Percentiles rank a stretch among this genome's conserved stretches.
Conservation (phyloP, 2,329 filamentous ascomycete species). For the Aspergillus piperis region DNA sequence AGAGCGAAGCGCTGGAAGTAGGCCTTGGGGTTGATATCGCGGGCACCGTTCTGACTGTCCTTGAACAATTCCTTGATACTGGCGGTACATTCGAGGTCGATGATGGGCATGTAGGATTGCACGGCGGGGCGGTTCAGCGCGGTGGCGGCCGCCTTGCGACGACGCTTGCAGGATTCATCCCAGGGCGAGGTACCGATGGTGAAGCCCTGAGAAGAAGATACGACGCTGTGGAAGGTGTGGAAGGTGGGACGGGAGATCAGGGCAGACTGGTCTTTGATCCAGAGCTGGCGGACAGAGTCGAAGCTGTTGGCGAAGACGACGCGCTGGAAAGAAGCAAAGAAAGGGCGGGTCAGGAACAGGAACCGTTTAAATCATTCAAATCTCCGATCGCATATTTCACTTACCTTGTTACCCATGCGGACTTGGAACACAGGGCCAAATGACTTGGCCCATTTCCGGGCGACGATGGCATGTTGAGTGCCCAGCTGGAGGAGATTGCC, state of each 20-base stretch:
- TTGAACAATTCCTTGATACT: constrained; percentile 71
- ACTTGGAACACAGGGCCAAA: constrained; percentile 68
- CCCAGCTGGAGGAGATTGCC: constrained; percentile 65
- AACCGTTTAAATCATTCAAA: neutral
- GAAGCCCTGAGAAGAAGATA: constrained; percentile 74
- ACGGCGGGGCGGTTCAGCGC: constrained; percentile 75
- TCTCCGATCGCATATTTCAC: neutral
- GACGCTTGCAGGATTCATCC: constrained; percentile 76
- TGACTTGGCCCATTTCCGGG: constrained; percentile 59
- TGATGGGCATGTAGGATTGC: constrained; percentile 78
- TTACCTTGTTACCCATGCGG: constrained; percentile 66
- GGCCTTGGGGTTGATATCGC: constrained; percentile 68
- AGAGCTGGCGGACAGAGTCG: constrained; percentile 69
- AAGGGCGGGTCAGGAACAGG: neutral
- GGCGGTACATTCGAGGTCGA: constrained; percentile 72
- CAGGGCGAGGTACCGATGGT: constrained; percentile 83
- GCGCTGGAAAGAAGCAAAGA: constrained; percentile 45
- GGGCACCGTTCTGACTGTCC: constrained; percentile 62
- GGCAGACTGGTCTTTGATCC: constrained; percentile 76
- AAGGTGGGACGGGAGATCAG: constrained; percentile 76
- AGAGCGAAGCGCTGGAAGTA: constrained; percentile 76
- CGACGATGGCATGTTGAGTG: constrained; percentile 56
- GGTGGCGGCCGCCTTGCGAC: constrained; percentile 76
- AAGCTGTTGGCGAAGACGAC: constrained; percentile 80
- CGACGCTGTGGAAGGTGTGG: constrained; percentile 79